phyloP scores from a whole-genome alignment of 176 grass and related monocot species.

The Paspalum notatum region DNA sequence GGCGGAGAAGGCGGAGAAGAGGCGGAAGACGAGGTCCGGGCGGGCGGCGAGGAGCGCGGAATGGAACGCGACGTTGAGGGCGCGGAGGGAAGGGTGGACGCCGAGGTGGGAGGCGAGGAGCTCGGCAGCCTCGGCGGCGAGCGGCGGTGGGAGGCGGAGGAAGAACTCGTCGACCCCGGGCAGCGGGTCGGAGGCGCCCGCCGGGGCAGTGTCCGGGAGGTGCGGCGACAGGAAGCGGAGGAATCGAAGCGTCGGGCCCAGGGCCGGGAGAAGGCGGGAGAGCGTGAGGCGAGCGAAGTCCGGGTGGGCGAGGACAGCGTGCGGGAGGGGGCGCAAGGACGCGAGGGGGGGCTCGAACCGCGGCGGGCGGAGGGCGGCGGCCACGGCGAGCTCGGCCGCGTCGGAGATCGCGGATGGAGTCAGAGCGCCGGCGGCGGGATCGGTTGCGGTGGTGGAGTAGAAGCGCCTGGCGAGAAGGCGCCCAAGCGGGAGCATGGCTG shows the following conservation, averaged over 20 bases:
- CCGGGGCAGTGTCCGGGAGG: constrained; percentile 11
- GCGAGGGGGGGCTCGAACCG: constrained; percentile 46
- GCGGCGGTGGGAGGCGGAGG: constrained; percentile 34
- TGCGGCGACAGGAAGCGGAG: no score
- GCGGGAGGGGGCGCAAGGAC: constrained; percentile 33
- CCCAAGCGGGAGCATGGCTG: constrained; percentile 33
- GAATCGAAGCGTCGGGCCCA: no score
- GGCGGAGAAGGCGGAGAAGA: constrained; percentile 51
- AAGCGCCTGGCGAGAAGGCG: constrained; percentile 37
- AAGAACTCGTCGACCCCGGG: constrained; percentile 44
- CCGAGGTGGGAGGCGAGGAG: constrained; percentile 42
- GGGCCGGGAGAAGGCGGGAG: constrained; percentile 40
- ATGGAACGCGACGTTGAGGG: constrained; percentile 43
- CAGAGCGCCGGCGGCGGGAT: background rate
- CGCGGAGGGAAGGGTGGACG: constrained; percentile 47
- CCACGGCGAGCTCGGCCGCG: constrained; percentile 38
- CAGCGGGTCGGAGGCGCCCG: constrained; percentile 5
- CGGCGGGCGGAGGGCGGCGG: constrained; percentile 34
- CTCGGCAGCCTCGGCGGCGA: constrained; percentile 38
- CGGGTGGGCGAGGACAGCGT: constrained; percentile 59
- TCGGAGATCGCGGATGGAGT: constrained; percentile 16
- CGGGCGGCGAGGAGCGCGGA: constrained; percentile 42
- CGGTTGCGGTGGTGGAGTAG: constrained; percentile 28
- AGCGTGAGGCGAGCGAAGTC: constrained; percentile 53
- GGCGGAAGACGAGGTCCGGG: constrained; percentile 66